Conservation (phyloP, 2,329 filamentous ascomycete species). For the Whalleya microplaca region DNA sequence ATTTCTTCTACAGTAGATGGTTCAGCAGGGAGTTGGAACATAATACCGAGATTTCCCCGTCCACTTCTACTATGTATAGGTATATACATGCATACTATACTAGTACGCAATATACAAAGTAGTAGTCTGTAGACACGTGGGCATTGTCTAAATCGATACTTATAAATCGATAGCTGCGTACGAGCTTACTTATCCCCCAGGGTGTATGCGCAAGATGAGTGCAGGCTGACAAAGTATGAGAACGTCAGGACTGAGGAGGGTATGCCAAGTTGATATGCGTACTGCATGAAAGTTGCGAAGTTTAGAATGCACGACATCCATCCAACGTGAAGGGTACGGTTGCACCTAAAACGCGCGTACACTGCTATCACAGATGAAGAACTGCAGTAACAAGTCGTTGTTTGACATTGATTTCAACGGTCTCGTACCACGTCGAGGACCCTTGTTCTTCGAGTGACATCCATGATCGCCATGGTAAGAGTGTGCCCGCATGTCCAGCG, state of each 20-base stretch:
- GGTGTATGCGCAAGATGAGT: not conserved
- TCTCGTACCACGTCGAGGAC: slow-evolving; percentile 13
- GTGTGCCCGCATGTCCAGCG: too few species aligned
- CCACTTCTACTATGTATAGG: not conserved
- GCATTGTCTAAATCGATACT: not conserved
- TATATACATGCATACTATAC: not conserved
- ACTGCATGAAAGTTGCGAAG: not conserved
- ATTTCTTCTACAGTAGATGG: not conserved
- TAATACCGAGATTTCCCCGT: slow-evolving; percentile 24
- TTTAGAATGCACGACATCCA: not conserved
- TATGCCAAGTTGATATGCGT: not conserved
- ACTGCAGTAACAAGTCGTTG: not conserved
- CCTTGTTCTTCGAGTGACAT: slow-evolving; percentile 1
- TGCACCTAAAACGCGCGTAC: not conserved
- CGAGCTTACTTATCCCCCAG: not conserved
- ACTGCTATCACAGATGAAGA: not conserved
- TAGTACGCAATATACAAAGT: too few species aligned
- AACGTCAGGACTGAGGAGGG: not conserved
- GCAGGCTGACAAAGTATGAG: not conserved
- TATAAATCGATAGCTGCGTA: not conserved
- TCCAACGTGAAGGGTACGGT: not conserved
- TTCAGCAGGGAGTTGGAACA: not conserved
- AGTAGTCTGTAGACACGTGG: not conserved
- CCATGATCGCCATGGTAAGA: not conserved
- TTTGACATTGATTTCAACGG: slow-evolving; percentile 6